Conservation (phyloP, 805 yeast species). For the Suhomyces sp. region DNA sequence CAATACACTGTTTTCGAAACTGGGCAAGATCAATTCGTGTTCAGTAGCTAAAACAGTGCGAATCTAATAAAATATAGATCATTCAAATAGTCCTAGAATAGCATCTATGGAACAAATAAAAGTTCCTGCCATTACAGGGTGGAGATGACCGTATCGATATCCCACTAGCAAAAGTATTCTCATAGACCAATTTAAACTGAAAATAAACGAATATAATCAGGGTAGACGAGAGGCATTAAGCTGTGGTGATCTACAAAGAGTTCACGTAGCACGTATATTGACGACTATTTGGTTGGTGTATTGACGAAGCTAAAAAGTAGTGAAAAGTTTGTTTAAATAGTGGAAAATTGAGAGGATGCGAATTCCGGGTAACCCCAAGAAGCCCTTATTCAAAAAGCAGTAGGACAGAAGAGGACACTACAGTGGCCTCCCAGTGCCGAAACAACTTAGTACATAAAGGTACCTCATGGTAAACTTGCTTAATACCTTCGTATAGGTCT, state of each 20-base stretch:
- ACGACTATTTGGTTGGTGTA: background rate
- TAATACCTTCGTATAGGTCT: background rate
- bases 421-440: background rate
- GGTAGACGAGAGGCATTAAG: slow-evolving; percentile 48
- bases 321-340: background rate
- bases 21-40: background rate
- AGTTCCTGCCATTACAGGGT: slow-evolving; percentile 31
- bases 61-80: slow-evolving; percentile 21
- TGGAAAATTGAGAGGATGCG: background rate
- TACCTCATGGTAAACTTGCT: no score
- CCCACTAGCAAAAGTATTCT: slow-evolving; percentile 46
- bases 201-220: slow-evolving; percentile 48
- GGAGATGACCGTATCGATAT: slow-evolving; percentile 43
- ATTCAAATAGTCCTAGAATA: slow-evolving; percentile 28
- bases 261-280: slow-evolving; percentile 2
- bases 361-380: background rate
- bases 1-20: slow-evolving; percentile 2
- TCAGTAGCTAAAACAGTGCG: background rate
- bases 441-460: background rate
- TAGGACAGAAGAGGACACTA: no score
- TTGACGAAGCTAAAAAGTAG: background rate
- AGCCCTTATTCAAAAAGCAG: background rate
- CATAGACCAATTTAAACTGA: slow-evolving; percentile 46
- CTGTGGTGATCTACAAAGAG: slow-evolving; percentile 25
- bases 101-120: slow-evolving; percentile 8